Conservation (phyloP, 306 rosid species). For the Sicyos edulis region DNA sequence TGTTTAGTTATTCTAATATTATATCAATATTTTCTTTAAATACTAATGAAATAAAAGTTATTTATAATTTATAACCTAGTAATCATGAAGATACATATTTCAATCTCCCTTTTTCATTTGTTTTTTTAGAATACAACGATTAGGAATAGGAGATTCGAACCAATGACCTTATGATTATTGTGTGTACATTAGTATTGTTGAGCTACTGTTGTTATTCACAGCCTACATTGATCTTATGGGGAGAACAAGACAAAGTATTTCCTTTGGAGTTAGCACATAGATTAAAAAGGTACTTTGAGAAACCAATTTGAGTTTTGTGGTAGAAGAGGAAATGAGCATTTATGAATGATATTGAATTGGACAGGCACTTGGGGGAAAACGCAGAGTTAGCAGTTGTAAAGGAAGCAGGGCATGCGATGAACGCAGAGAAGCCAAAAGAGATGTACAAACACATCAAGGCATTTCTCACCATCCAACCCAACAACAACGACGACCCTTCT, state of each 20-base stretch:
- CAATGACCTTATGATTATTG: no score
- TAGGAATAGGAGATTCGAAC: no score
- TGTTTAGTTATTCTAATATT: background rate
- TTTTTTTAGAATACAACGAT: no score
- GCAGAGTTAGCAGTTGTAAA: constrained; percentile 56
- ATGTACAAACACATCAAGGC: constrained; percentile 51
- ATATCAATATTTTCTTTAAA: background rate
- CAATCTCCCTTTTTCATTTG: no score
- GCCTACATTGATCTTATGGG: constrained; percentile 78
- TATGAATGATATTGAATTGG: background rate
- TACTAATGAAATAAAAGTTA: no score
- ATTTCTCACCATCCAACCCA: constrained; percentile 36
- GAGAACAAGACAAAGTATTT: constrained; percentile 69
- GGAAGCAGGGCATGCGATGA: constrained; percentile 82
- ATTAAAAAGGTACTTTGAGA: constrained; percentile 43
- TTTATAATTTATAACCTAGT: no score
- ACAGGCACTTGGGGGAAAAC: constrained; percentile 71
- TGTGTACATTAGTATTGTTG: no score
- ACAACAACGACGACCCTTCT: constrained; percentile 12
- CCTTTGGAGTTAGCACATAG: constrained; percentile 80
- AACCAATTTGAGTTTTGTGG: background rate
- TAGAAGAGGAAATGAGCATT: no score
- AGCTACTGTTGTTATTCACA: constrained; percentile 14
- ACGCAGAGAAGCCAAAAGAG: constrained; percentile 70
- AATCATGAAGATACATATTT: no score